Percentiles rank a stretch among this genome's conserved stretches.
phyloP scores from a whole-genome alignment of 176 grass and related monocot species.

The Hsuehochloa calcarea region DNA sequence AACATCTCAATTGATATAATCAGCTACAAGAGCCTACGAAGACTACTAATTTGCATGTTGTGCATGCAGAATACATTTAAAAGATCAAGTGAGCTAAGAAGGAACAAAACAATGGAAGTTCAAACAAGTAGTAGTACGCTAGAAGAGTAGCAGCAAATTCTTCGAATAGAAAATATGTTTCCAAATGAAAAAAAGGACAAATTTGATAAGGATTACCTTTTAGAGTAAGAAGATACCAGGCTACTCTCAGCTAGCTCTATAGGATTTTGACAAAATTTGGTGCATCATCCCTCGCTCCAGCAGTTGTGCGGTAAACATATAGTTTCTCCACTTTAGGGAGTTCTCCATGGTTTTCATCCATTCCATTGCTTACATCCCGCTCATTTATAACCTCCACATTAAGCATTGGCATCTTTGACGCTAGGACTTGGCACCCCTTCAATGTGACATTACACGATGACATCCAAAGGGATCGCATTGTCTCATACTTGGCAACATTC shows the following conservation, averaged over 20 bases:
- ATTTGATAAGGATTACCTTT: slow-evolving; percentile 22
- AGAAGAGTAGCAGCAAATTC: neutral
- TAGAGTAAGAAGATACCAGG: slow-evolving; percentile 25
- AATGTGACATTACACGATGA: slow-evolving; percentile 77
- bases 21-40: neutral
- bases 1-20: neutral
- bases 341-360: slow-evolving; percentile 44
- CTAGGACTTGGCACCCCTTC: slow-evolving; percentile 69
- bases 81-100: neutral
- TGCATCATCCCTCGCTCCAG: slow-evolving; percentile 64
- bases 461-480: slow-evolving; percentile 99
- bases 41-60: neutral
- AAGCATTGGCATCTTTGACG: slow-evolving; percentile 63
- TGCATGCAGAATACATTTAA: neutral
- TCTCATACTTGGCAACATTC: slow-evolving; percentile 73
- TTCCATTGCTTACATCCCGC: slow-evolving; percentile 40
- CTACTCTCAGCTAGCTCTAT: slow-evolving; percentile 45
- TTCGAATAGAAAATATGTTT: neutral
- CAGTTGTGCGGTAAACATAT: slow-evolving; percentile 74
- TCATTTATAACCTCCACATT: slow-evolving; percentile 85
- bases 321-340: slow-evolving; percentile 61
- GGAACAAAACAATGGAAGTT: neutral
- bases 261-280: slow-evolving; percentile 79
- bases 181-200: neutral
- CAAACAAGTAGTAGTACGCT: neutral